Conservation (phyloP, 257 asterid species). For the Rhazya stricta region DNA sequence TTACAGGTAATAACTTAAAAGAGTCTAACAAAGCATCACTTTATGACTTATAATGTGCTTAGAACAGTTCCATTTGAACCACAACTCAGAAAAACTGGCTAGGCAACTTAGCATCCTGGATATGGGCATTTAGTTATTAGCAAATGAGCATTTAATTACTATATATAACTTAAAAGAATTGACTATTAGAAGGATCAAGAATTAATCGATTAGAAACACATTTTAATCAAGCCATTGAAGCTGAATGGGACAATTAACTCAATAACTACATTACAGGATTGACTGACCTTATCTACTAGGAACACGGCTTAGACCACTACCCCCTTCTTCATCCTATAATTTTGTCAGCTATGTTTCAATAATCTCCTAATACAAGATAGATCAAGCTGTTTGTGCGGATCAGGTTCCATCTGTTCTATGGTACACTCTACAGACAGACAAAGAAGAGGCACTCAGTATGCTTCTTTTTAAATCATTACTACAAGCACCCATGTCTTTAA, state of each 20-base stretch:
- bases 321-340: neutral
- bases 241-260: neutral
- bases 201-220: neutral
- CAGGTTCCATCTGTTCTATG: neutral
- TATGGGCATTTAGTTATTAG: neutral
- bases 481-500: neutral
- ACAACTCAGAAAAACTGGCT: neutral
- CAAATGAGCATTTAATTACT: neutral
- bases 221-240: neutral
- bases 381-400: neutral
- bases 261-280: neutral
- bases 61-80: neutral
- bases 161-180: neutral
- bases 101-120: neutral
- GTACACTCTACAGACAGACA: neutral
- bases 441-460: neutral
- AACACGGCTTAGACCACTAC: neutral
- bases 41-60: neutral
- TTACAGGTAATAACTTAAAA: neutral
- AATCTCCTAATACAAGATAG: neutral
- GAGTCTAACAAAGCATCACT: neutral
- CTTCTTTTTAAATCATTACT: neutral
- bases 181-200: neutral
- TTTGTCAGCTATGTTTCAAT: too few relatives aligned
- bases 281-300: neutral